Base-by-base conservation (phyloP, 1,139 yeast species). In the Scheffersomyces insectosa region DNA sequence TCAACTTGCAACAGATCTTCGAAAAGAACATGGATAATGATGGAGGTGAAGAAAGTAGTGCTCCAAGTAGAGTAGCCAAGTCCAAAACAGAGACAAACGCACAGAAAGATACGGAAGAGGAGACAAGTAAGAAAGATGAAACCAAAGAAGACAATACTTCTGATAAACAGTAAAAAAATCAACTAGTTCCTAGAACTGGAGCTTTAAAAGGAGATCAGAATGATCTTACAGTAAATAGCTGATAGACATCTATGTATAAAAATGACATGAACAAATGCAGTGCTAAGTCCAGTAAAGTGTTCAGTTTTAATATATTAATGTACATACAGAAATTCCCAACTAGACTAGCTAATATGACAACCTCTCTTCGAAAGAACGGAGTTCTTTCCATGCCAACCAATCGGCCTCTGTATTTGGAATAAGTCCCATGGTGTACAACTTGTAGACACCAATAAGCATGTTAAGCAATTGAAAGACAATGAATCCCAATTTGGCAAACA, bases 361-460 rank as follows among this genome's bases (percentile, higher is more conserved):
- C 12, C 46, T 51, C 42, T 73, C 75, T 8, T 43, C 44, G n/a
- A 77, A 61, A n/a, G 70, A 67, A 2, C 60, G 56, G 28, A 58
- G 56, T 27, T 47, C 52, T 58, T 88, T 95, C 90, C 96, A 91
- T 3, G 91, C 83, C 28, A 93, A 69, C 98, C 98, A 93, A 58
- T 93, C 99, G 48, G 96, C 85, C 40, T 78, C 78, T 33, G 83
- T 83, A 55, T 86, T 88, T 20, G 99, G 99, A 47, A 93, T 80
- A 50, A 93, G 72, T 0, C 98, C 98, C 97, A 93, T 89, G 27
- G 77, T 72, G 55, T 88, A 83, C 50, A 93, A 67, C 64, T 93
- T 93, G 80, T 90, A 90, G 14, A 90, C 59, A 4, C 98, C 99
- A 33, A 90, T 81, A 4, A 72, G 79, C 70, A 91, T 73, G 41